phyloP scores from a whole-genome alignment of 805 yeast species.

The Teunomyces stri region DNA sequence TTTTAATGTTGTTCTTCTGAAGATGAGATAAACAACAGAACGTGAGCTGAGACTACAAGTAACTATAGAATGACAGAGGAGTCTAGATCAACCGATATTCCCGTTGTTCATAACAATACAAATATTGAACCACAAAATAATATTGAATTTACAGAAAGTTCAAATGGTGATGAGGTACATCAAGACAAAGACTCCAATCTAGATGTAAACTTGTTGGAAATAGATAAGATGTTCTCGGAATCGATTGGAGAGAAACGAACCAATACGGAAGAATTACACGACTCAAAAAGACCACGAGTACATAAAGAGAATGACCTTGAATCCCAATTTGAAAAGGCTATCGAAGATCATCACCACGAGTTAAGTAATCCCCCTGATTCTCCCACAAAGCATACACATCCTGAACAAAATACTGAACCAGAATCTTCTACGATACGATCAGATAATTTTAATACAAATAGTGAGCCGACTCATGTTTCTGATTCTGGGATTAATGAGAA shows the following conservation, averaged over 20 bases:
- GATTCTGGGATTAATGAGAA: conserved; percentile 16
- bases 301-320: conserved; percentile 10
- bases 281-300: conserved; percentile 3
- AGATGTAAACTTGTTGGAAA: conserved; percentile 11
- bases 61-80: neutral
- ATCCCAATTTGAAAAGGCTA: conserved; percentile 17
- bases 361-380: conserved; percentile 7
- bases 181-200: conserved; percentile 3
- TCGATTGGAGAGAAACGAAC: conserved; percentile 11
- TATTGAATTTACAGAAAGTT: neutral
- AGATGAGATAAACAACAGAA: conserved; percentile 4
- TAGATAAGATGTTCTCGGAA: conserved; percentile 19
- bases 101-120: neutral
- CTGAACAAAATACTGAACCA: neutral
- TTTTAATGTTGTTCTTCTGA: neutral
- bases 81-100: neutral
- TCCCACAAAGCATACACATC: neutral
- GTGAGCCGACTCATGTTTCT: neutral
- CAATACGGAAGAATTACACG: conserved; percentile 1
- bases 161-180: neutral
- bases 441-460: neutral
- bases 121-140: neutral
- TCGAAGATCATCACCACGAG: conserved; percentile 14
- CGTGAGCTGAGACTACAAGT: neutral
- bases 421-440: conserved; percentile 4